Evolutionary conservation across 306 rosid species (phyloP), one percentile per base, ranked within the genome.

Genomic region (Fagus crenata): DNA sequence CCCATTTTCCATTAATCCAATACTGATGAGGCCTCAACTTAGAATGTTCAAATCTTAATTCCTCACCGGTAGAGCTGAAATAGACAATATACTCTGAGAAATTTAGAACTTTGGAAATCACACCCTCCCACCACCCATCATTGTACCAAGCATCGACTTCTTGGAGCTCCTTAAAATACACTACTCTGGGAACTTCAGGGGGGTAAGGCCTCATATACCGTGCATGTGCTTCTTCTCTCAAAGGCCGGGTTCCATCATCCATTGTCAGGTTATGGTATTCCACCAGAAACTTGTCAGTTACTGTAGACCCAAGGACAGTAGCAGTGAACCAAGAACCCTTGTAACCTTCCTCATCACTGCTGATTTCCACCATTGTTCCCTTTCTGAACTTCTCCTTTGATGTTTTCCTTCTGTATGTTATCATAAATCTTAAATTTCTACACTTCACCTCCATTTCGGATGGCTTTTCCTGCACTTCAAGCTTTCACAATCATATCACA

Each of bases 91-190:
- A 86, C 72, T 78, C 75, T 53, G 49, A 17, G 64, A 41, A 41
- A 42, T 63, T 36, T 6, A 63, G 41, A 53, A 74, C 81, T 78
- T 84, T 64, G 67, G 76, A 80, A 81, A 86, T 69, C 55, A 77
- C 28, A 0, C 90, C 89, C 79, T 89, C 83, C 92, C 92, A 89
- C 92, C 92, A 89, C 12, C 83, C 92, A n/a, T 89, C 87, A 41
- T 75, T 89, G 71, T 80, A 73, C 90, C 88, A 82, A 6, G 84
- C 87, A 71, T 89, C 90, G 17, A 89, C 90, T 49, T 80, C 82
- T 72, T 89, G 83, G n/a, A 74, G 74, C 69, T 8, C 69, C 60
- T 81, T 72, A 53, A 78, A 80, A 18, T 74, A 58, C 53, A 59
- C 42, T 22, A 54, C 64, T 35, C 33, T 18, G 12, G 83, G 73